Evolutionary conservation across 1,284 basidiomycete genomes (phyloP).

Genomic region (Boletus semigastroideus): DNA sequence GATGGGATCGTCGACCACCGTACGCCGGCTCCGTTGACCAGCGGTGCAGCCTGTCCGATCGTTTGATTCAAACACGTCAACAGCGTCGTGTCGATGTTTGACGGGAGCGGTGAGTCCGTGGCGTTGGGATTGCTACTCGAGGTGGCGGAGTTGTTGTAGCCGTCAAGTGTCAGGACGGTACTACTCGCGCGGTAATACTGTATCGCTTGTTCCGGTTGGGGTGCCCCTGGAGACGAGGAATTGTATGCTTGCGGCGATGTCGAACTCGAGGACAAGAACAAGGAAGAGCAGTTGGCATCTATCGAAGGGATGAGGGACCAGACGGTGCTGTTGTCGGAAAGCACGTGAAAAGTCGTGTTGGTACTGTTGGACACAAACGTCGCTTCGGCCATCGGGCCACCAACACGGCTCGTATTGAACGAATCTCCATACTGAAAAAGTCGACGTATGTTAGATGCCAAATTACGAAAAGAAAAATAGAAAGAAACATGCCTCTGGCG

Average conservation of each 20-base stretch:
- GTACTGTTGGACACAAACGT: slow-evolving; percentile 44
- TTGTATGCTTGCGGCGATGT: slow-evolving; percentile 23
- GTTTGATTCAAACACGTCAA: slow-evolving; percentile 46
- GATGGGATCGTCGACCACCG: slow-evolving; percentile 9
- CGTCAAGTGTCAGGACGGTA: slow-evolving; percentile 39
- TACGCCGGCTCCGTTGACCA: slow-evolving; percentile 27
- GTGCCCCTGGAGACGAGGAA: slow-evolving; percentile 7
- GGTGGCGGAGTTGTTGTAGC: slow-evolving; percentile 45
- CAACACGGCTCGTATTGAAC: slow-evolving; percentile 55
- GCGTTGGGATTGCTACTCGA: slow-evolving; percentile 27
- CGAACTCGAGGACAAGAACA: slow-evolving; percentile 24
- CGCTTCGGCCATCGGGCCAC: slow-evolving; percentile 53
- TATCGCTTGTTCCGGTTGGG: slow-evolving; percentile 36
- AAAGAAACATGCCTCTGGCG: slow-evolving; percentile 20
- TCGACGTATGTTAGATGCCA: neutral
- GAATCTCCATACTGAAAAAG: slow-evolving; percentile 51
- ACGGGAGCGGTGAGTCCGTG: slow-evolving; percentile 36
- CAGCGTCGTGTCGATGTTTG: slow-evolving; percentile 38
- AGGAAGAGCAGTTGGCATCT: slow-evolving; percentile 45
- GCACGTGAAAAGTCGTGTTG: slow-evolving; percentile 46
- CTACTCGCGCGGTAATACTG: slow-evolving; percentile 44
- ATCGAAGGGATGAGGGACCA: slow-evolving; percentile 49
- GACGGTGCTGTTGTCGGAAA: slow-evolving; percentile 60
- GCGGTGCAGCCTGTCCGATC: slow-evolving; percentile 39
- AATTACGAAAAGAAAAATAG: neutral